Evolutionary conservation across 164 flowering plant species (phyloP), one percentile per base, ranked within the genome.

Genomic region (Aristolochia californica): DNA sequence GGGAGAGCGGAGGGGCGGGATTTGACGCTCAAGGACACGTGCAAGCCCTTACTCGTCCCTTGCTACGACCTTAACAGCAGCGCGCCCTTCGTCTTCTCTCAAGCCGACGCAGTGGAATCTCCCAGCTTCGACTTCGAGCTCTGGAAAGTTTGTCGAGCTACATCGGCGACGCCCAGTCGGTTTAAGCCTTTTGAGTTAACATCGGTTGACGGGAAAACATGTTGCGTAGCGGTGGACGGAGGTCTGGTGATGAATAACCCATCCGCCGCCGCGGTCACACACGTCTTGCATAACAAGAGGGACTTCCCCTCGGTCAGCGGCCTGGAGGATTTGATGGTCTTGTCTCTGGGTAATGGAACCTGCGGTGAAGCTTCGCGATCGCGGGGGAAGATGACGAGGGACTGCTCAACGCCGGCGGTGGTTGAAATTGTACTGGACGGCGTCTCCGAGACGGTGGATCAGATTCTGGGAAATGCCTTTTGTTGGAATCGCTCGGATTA

Each of bases 171-270:
- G 14, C 80, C 82, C 25, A 53, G 50, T 48, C 40, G 65, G 61
- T 86, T 88, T 74, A 78, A 75, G 66, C 93, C 96, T 56, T 83
- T 82, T 28, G 5, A 63, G 53, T 58, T 91, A 5, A 43, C 70
- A 10, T 91, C 98, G 17, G 71, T 74, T 7, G 95, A 91, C 73
- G 93, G 90, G 3, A 88, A 79, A 59, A 91, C 95, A 15, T 58
- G 73, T 13, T 86, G 95, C 62, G 22, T 73, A 53, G 95, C 87
- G 34, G 73, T 91, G 0, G 98, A 91, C 72, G 98, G 98, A 18
- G 98, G 98, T 1, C 68, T 91, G 25, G 98, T 88, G 16, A 91
- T 91, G 98, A 91, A 91, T 69, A 91, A 91, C 48, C 98, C 98
- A 1, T 76, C 95, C 5, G 88, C 98, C 3, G 91, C 95, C 0